Evolutionary conservation across 306 rosid species (phyloP), one percentile per base, ranked within the genome.

Genomic region (Cucurbita ficifolia): DNA sequence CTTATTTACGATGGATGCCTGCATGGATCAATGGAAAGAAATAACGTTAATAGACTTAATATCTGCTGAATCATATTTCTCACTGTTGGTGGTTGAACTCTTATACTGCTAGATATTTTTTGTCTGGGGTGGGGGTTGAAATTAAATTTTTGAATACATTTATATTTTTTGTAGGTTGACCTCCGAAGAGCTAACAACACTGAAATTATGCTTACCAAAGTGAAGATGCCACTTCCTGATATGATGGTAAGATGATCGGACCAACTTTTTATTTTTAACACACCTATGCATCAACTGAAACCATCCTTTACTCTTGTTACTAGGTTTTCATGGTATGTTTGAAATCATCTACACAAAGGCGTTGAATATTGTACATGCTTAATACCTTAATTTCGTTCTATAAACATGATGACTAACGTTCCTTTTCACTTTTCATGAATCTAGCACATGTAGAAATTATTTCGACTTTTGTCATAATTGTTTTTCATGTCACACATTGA

Each of bases 181-280:
- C 88, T 95, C 65, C 89, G 96, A 83, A 89, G 99, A 88, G 97
- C 97, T 51, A 85, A 95, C 70, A 95, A 95, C 79, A 88, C 97
- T 61, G 99, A 95, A 87, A 95, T 95, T 82, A 95, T 95, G 99
- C 99, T 95, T 75, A 91, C 99, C 56, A 91, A 95, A 90, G 92
- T 95, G 79, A 95, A 91, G 93, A 95, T 95, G 97, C 97, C 99
- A 16, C 99, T 95, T 79, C 76, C 99, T 78, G 99, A 95, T 77
- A 95, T 95, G 97, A 89, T 95, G 99, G 99, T 95, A 87, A 84
- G 96, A 80, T 57, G 78, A 69, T 12, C 18, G 72, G 52, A 76
- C 55, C 49, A 76, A 59, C 73, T 62, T 68, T 73, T 70, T 51
- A 64, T 70, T 70, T 70, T 17, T 33, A 21, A 14, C 24, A 22